phyloP scores from a whole-genome alignment of 192 early-diverging fungal genomes.

The Gamsiella multidivaricata region DNA sequence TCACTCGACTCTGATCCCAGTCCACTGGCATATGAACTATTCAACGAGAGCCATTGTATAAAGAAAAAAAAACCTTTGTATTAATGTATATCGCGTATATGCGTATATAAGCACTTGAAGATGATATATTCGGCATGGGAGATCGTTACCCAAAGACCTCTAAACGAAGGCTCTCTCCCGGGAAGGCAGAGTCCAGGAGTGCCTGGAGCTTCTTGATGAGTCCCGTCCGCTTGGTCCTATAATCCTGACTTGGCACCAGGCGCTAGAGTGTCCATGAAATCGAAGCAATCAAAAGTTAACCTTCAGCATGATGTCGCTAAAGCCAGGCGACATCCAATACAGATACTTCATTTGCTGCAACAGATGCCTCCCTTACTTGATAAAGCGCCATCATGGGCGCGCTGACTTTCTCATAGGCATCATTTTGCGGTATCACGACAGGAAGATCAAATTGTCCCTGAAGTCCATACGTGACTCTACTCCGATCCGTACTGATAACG shows the following conservation, averaged over 20 bases:
- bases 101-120: too few species aligned
- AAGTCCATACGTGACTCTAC: slow-evolving; percentile 16
- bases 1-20: slow-evolving; percentile 45
- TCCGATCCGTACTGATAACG: background rate
- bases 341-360: too few species aligned
- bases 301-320: too few species aligned
- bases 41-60: background rate
- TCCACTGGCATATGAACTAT: slow-evolving; percentile 41
- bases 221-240: slow-evolving; percentile 1
- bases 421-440: background rate
- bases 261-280: background rate
- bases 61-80: background rate
- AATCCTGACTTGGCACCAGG: slow-evolving; percentile 10
- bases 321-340: too few species aligned
- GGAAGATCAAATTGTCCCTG: slow-evolving; percentile 18
- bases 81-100: background rate
- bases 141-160: slow-evolving; percentile 39
- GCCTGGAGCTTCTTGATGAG: slow-evolving; percentile 24
- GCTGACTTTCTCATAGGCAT: slow-evolving; percentile 5
- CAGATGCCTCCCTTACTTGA: slow-evolving; percentile 17
- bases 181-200: slow-evolving; percentile 19
- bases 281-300: background rate
- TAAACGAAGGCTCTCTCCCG: slow-evolving; percentile 1
- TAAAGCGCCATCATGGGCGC: slow-evolving; percentile 13
- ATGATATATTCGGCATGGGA: too few species aligned